Evolutionary conservation across 345 rosid species (phyloP), one percentile per base, ranked within the genome.

Genomic region (Sisymbrium irio): DNA sequence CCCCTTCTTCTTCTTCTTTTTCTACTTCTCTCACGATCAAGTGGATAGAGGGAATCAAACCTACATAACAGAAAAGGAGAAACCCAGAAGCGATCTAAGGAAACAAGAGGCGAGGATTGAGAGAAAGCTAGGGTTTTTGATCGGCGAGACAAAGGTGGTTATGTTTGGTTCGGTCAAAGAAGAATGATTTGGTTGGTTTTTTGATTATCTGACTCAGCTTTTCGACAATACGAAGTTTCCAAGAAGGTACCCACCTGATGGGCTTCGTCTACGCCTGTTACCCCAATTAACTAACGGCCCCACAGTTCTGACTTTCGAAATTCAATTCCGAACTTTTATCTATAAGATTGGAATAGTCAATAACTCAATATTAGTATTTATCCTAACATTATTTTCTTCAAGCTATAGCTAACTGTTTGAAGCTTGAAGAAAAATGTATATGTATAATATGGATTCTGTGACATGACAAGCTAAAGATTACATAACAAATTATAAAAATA

Each of bases 31-130:
- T 56, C 64, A 69, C 53, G 27, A 28, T 4, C 25, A 35, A 55
- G 73, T 40, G 40, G 65, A 70, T 58, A 70, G 33, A 35, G 39
- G 28, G 49, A 46, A 44, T 5, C 65, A 35, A 69, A 69, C 65
- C 47, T 70, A 70, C 74, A 59, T 58, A 55, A 70, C 57, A 70
- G 1, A 1, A n/a, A 2, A 6, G 19, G 5, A 35, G 19, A 35
- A 41, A 27, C 3, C 28, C 42, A 1, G 46, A 2, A 12, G 35
- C 11, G 73, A 45, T 57, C 32, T 53, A 14, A 57, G 3, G 54
- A 33, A 42, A 56, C 20, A 47, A 41, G 40, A 41, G 53, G 53
- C 2, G 65, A 57, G 4, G 14, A 57, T n/a, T 44, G 42, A 57
- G 25, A 9, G 33, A 7, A 3, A 20, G n/a, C 15, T 59, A 59